These are phyloP conservation scores for Lenwebbia sp. DNA, from an alignment of 345 rosid species.

Conservation along the genomic window DNA sequence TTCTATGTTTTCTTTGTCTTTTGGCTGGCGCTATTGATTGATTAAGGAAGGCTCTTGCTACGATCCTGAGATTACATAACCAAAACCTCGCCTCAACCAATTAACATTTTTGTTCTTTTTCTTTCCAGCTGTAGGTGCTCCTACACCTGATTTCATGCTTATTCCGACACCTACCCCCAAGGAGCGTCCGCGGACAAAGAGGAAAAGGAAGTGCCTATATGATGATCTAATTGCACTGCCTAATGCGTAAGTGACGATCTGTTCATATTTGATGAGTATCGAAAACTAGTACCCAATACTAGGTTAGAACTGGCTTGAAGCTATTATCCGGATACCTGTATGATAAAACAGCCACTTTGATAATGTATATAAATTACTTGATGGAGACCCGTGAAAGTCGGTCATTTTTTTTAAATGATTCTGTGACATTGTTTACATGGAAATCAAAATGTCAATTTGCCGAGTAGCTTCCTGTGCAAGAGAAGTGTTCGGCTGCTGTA, in stretches of 20 bases:
- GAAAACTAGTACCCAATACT: not conserved
- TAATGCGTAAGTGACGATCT: constrained; percentile 38
- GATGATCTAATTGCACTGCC: constrained; percentile 54
- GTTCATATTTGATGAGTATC: not conserved
- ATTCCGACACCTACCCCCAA: constrained; percentile 54
- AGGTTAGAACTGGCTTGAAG: not conserved
- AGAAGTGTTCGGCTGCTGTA: not conserved
- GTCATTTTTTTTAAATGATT: not conserved
- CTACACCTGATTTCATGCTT: constrained; percentile 29
- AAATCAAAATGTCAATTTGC: not conserved
- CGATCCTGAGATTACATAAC: not conserved
- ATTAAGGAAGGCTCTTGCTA: not conserved
- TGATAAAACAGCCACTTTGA: not conserved
- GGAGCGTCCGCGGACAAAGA: constrained; percentile 32
- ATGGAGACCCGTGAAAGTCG: not conserved
- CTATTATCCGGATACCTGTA: not conserved
- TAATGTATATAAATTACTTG: not conserved
- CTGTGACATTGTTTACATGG: not conserved
- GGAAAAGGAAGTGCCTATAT: constrained; percentile 48
- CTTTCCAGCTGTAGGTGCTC: constrained; percentile 20
- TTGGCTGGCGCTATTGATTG: not conserved
- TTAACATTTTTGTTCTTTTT: not conserved
- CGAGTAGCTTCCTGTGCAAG: not conserved
- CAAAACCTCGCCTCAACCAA: not conserved
- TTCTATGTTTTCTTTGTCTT: not conserved